Percentiles rank a stretch among this genome's conserved stretches.
Evolutionary conservation across 75 land plant genomes (phyloP).

Genomic region (Isoetes taiwanensis): DNA sequence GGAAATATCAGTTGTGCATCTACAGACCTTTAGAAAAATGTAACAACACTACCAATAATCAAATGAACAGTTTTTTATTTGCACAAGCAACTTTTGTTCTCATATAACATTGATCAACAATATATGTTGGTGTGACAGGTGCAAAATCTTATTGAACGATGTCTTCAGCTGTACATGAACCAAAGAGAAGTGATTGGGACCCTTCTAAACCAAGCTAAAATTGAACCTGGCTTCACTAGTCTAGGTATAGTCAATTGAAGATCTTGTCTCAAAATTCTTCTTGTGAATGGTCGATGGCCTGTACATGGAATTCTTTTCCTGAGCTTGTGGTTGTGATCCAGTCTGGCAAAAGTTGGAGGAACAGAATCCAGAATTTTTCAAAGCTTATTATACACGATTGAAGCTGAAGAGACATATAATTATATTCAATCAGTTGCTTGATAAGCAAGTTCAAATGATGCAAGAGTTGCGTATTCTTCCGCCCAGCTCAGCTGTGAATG

Average conservation of each 20-base stretch:
- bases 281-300: too few species aligned
- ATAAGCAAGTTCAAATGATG: constrained; percentile 63
- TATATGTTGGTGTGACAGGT: constrained; percentile 50
- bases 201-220: constrained; percentile 51
- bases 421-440: constrained; percentile 65
- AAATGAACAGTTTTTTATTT: too few species aligned
- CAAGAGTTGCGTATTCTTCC: constrained; percentile 28
- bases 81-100: too few species aligned
- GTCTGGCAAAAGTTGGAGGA: constrained; percentile 97
- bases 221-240: constrained; percentile 74
- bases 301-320: too few species aligned
- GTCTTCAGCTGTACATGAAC: constrained; percentile 68
- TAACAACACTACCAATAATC: too few species aligned
- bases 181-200: constrained; percentile 60
- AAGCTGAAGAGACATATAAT: constrained; percentile 70
- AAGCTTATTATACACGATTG: constrained; percentile 72
- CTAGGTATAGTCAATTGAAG: constrained; percentile 51
- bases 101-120: too few species aligned
- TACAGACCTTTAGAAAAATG: too few species aligned
- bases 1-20: too few species aligned
- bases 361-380: constrained; percentile 82
- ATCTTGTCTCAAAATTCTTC: too few species aligned
- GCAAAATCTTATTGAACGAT: constrained; percentile 68
- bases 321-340: too few species aligned
- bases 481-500: constrained; percentile 43